Evolutionary conservation across 495 filamentous ascomycete species (phyloP), one percentile per base, ranked within the genome.

Genomic region (Pyronema domesticum): DNA sequence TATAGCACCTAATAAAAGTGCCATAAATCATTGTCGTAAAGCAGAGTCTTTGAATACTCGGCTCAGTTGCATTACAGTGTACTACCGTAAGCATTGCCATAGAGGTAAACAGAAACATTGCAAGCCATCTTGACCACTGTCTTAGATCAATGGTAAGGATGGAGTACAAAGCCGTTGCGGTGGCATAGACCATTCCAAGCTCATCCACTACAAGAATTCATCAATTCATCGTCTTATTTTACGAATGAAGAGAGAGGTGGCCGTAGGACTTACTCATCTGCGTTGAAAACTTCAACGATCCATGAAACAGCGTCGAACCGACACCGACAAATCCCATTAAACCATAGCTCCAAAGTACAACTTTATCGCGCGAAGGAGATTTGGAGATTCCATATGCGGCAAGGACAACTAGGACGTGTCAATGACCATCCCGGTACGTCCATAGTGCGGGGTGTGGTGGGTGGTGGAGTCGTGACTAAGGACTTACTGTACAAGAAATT

Each of bases 321-420:
- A 75, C 42, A 3, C 74, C 74, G 4, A 76, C 73, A 8, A 64
- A 63, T n/a, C 71, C 67, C n/a, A 75, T 59, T 6, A 68, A 71
- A 55, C 65, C 68, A 48, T 76, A 74, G 4, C 72, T 69, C 9
- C 74, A 42, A 3, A 42, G 15, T 6, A 42, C 39, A 13, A 42
- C 39, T 13, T 13, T 42, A 17, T 42, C 39, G 2, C 39, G 1
- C 3, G 53, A 56, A 11, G 46, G 54, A 7, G 65, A 48, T 9
- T 64, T 53, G 18, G 47, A 52, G 8, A 72, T 50, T 0, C 70
- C 70, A 44, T 70, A 67, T 42, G 62, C 49, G 0, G 60, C 69
- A 44, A 70, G 67, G 15, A 60, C 53, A 8, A 73, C 66, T 68
- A 39, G 37, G n/a, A n/a, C 37, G n/a, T 40, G 7, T 7, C 37